Conservation (phyloP, 352 stramenopile species). For the Phytophthora sp. region DNA sequence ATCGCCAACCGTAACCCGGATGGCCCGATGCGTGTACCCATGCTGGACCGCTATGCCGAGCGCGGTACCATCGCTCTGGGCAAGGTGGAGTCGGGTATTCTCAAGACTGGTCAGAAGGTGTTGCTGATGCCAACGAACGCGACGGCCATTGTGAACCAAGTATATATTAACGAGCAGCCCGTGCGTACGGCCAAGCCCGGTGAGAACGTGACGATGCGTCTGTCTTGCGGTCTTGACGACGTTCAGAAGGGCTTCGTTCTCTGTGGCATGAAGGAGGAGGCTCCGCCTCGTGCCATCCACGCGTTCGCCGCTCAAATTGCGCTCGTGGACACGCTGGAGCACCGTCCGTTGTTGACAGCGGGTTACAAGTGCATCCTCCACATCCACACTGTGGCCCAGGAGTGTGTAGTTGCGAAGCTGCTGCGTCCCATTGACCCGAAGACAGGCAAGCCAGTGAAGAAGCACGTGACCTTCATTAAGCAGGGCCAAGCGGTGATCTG, state of each 20-base stretch:
- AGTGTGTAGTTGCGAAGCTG: constrained; percentile 94
- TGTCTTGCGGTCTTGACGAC: constrained; percentile 89
- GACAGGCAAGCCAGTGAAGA: constrained; percentile 92
- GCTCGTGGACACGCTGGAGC: constrained; percentile 97
- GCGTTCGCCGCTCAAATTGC: constrained; percentile 93
- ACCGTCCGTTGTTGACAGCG: constrained; percentile 95
- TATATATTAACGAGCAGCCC: constrained; percentile 94
- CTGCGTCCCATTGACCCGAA: constrained; percentile 88
- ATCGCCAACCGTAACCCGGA: constrained; percentile 91
- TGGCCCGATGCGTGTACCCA: constrained; percentile 93
- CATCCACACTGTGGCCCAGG: constrained; percentile 96
- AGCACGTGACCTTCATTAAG: constrained; percentile 96
- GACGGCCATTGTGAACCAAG: constrained; percentile 68
- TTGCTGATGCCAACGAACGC: constrained; percentile 94
- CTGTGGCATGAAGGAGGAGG: constrained; percentile 67
- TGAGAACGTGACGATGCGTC: constrained; percentile 98
- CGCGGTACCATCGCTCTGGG: constrained; percentile 97
- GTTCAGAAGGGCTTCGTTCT: constrained; percentile 95
- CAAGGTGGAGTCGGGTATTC: constrained; percentile 97
- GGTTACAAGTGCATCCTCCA: constrained; percentile 98
- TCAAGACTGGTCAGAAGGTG: constrained; percentile 94
- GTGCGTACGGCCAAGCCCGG: constrained; percentile 95
- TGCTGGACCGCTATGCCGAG: constrained; percentile 98
- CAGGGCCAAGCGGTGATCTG: constrained; percentile 94
- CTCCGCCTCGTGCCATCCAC: constrained; percentile 66